phyloP scores from a whole-genome alignment of 768 basidiomycete genomes.

The Coprinellus micaceus region DNA sequence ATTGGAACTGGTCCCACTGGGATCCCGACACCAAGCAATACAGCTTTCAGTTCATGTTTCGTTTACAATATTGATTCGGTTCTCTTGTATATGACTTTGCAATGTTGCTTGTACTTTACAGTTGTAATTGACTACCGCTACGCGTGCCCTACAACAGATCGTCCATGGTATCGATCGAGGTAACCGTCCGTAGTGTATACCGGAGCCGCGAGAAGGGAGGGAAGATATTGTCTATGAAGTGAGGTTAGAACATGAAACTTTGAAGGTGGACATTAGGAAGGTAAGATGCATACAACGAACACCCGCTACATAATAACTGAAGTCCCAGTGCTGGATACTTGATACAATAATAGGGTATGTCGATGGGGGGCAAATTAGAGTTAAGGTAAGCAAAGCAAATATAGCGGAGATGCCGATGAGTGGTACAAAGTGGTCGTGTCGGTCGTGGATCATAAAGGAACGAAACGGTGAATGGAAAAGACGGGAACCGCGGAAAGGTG shows the following conservation, averaged over 20 bases:
- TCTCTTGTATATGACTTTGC: slow-evolving; percentile 3
- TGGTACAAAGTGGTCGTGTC: background rate
- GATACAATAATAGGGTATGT: background rate
- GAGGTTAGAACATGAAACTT: background rate
- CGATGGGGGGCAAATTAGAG: background rate
- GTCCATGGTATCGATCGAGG: background rate
- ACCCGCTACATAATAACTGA: too few species aligned
- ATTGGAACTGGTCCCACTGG: slow-evolving; percentile 99
- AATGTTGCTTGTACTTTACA: slow-evolving; percentile 11
- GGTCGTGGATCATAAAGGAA: background rate
- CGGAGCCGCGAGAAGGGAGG: background rate
- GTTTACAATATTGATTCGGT: slow-evolving; percentile 41
- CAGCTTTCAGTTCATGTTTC: slow-evolving; percentile 97
- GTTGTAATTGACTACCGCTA: slow-evolving; percentile 4
- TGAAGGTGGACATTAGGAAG: too few species aligned
- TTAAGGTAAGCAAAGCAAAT: too few species aligned
- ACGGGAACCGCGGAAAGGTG: background rate
- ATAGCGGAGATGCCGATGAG: too few species aligned
- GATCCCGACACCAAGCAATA: slow-evolving; percentile 99
- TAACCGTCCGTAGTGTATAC: background rate
- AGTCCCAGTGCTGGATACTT: too few species aligned
- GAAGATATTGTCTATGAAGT: background rate
- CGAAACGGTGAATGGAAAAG: background rate
- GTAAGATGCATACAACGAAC: too few species aligned
- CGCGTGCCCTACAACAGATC: background rate